phyloP scores from a whole-genome alignment of 371 early-diverging fungal species.

The Mucor piriformis region DNA sequence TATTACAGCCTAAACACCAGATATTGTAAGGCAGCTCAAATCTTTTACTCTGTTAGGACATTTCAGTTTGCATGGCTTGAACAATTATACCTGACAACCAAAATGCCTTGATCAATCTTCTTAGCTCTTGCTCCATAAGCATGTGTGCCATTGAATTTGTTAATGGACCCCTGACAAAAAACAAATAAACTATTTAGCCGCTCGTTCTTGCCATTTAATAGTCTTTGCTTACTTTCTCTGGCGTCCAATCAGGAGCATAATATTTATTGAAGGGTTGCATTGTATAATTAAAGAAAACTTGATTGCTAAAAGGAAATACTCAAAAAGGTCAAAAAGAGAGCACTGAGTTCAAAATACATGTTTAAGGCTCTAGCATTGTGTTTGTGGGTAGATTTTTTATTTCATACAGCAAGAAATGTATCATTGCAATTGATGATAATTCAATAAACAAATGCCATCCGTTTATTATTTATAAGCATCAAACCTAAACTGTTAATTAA shows the following conservation, averaged over 20 bases:
- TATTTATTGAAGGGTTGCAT: conserved; percentile 79
- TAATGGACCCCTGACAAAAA: conserved; percentile 68
- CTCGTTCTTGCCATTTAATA: not conserved
- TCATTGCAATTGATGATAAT: no score
- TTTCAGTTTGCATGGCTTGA: not conserved
- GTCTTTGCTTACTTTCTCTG: conserved; percentile 54
- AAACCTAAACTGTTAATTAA: not conserved
- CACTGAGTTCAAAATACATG: no score
- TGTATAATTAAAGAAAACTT: not conserved
- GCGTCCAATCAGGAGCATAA: conserved; percentile 76
- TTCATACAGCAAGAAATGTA: no score
- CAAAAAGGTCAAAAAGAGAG: no score
- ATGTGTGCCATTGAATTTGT: conserved; percentile 85
- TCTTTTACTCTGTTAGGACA: conserved; percentile 28
- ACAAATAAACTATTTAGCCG: not conserved
- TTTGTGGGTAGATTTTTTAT: no score
- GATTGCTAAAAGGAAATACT: no score
- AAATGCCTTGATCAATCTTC: conserved; percentile 89
- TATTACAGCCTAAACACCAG: conserved; percentile 88
- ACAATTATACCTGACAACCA: conserved; percentile 71
- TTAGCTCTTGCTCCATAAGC: conserved; percentile 87
- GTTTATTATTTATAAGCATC: not conserved
- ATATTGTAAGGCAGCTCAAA: conserved; percentile 93
- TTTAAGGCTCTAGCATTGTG: no score
- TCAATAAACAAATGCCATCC: no score